A percentile compares a stretch with the other conserved stretches of the same genome.
Evolutionary conservation across 2,329 filamentous ascomycete species (phyloP).

Genomic region (Davidsoniella neocaledoniae): DNA sequence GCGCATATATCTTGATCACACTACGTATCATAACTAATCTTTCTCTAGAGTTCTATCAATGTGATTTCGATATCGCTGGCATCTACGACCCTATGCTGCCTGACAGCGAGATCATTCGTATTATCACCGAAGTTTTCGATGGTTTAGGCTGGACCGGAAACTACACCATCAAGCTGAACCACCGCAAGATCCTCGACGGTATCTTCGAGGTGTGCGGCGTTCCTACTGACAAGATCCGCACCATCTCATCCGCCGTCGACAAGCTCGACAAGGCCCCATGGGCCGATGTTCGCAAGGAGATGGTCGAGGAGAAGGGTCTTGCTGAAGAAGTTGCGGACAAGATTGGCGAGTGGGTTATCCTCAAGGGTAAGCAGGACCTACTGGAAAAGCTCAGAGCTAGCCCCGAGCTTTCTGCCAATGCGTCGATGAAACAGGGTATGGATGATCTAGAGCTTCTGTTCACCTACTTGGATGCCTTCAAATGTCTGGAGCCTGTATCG

Average conservation of each 20-base stretch:
- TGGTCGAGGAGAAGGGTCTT: constrained; percentile 83
- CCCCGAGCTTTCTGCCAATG: constrained; percentile 51
- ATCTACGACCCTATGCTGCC: constrained; percentile 73
- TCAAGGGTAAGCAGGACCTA: constrained; percentile 59
- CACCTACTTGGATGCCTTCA: constrained; percentile 64
- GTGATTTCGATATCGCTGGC: constrained; percentile 90
- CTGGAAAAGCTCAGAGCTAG: constrained; percentile 53
- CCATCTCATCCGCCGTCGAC: constrained; percentile 85
- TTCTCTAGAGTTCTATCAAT: constrained; percentile 73
- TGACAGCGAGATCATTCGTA: constrained; percentile 75
- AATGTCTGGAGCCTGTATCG: constrained; percentile 55
- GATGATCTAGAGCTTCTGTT: constrained; percentile 69
- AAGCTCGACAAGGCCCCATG: constrained; percentile 77
- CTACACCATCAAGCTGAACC: constrained; percentile 77
- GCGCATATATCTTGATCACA: background rate
- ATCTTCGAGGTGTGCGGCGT: constrained; percentile 86
- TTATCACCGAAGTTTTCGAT: constrained; percentile 36
- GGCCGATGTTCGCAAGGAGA: constrained; percentile 71
- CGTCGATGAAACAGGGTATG: constrained; percentile 61
- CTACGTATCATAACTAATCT: background rate
- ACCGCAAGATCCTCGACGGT: constrained; percentile 84
- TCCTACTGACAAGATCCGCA: constrained; percentile 67
- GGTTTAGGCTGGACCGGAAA: constrained; percentile 29
- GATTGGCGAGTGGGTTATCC: constrained; percentile 71
- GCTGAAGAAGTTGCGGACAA: constrained; percentile 61